Evolutionary conservation across 2,329 filamentous ascomycete genomes (phyloP).

Genomic region (Alternaria sp.): DNA sequence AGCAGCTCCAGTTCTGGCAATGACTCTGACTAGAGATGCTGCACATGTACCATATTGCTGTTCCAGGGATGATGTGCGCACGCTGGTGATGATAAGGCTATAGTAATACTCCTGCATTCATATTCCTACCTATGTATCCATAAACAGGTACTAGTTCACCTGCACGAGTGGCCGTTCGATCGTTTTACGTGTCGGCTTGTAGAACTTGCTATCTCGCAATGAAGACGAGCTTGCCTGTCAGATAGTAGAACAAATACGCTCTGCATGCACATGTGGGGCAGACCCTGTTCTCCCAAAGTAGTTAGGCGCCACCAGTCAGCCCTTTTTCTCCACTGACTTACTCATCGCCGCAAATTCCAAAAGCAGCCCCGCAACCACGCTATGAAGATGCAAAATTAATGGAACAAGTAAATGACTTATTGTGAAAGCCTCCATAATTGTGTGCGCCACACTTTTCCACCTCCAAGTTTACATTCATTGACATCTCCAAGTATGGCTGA

Average conservation of each 20-base stretch:
- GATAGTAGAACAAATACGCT: slow-evolving; percentile 1
- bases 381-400: slow-evolving; percentile 22
- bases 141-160: not conserved
- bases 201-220: no score
- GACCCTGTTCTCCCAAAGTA: slow-evolving; percentile 25
- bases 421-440: not conserved
- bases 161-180: not conserved
- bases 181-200: not conserved
- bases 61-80: not conserved
- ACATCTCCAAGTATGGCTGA: slow-evolving; percentile 51
- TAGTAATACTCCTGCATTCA: not conserved
- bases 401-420: not conserved
- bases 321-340: slow-evolving; percentile 44
- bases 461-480: not conserved
- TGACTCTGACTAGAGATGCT: slow-evolving; percentile 45
- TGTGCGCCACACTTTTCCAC: not conserved
- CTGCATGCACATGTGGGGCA: slow-evolving; percentile 1
- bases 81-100: not conserved
- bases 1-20: slow-evolving; percentile 48
- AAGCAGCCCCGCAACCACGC: slow-evolving; percentile 30
- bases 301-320: slow-evolving; percentile 34
- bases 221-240: no score
- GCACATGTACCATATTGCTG: not conserved
- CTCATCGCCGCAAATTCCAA: slow-evolving; percentile 40
- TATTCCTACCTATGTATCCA: not conserved